Conservation (phyloP, 345 rosid species). For the Brassica incana region DNA sequence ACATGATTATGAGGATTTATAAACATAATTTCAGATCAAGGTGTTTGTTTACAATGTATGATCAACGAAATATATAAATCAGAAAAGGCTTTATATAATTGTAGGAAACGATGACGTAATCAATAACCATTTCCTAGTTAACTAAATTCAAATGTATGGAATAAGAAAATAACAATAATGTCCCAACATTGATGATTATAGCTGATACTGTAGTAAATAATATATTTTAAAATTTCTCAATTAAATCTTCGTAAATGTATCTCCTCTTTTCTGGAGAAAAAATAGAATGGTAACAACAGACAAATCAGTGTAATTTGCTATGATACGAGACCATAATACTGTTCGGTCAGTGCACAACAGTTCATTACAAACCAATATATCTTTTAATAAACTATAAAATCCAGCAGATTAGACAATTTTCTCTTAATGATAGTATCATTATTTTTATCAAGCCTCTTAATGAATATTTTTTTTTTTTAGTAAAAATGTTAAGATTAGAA, state of each 20-base stretch:
- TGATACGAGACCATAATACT: background rate
- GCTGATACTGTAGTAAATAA: background rate
- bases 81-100: background rate
- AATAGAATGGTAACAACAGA: background rate
- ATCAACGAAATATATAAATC: background rate
- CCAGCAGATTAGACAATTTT: background rate
- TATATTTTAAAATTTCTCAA: background rate
- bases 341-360: background rate
- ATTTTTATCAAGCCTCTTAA: background rate
- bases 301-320: background rate
- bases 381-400: background rate
- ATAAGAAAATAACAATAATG: background rate
- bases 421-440: background rate
- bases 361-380: background rate
- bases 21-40: background rate
- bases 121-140: background rate
- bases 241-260: background rate
- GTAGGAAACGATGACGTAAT: background rate
- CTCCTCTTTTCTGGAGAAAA: background rate
- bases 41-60: constrained; percentile 19
- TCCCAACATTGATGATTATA: background rate
- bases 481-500: too few species aligned
- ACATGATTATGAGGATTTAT: too few species aligned
- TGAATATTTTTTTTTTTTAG: background rate
- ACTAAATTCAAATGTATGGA: background rate